Evolutionary conservation across 164 flowering plant species (phyloP).

Genomic region (Amborella trichopoda): DNA sequence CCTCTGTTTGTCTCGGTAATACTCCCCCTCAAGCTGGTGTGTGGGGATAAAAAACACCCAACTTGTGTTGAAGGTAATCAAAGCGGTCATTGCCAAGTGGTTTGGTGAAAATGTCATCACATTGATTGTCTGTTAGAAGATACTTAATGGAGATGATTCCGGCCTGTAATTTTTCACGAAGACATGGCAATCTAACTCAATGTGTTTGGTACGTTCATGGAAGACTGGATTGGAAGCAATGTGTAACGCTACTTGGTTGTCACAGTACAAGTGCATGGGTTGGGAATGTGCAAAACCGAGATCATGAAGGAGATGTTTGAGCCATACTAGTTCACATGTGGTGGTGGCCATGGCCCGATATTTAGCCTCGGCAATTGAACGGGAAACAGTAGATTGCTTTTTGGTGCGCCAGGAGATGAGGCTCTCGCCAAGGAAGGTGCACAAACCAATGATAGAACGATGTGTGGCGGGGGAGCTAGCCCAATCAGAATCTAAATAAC

Average conservation of each 20-base stretch:
- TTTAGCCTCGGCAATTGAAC: background rate
- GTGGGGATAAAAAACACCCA: too few species aligned
- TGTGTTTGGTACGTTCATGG: background rate
- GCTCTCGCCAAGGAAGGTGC: background rate
- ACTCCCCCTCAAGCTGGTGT: too few species aligned
- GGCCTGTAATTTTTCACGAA: background rate
- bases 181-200: background rate
- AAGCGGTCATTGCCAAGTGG: background rate
- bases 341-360: background rate
- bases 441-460: background rate
- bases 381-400: background rate
- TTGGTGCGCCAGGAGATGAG: background rate
- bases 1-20: too few species aligned
- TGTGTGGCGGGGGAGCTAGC: background rate
- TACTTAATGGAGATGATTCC: background rate
- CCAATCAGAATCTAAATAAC: too few species aligned
- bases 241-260: background rate
- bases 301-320: background rate
- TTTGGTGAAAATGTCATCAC: background rate
- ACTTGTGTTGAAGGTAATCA: too few species aligned
- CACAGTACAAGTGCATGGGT: too few species aligned
- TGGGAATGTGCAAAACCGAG: background rate
- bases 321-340: slow-evolving; percentile 1
- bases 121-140: background rate
- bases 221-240: background rate